phyloP scores from a whole-genome alignment of 306 rosid genomes.

The Cicer chorassanicum region DNA sequence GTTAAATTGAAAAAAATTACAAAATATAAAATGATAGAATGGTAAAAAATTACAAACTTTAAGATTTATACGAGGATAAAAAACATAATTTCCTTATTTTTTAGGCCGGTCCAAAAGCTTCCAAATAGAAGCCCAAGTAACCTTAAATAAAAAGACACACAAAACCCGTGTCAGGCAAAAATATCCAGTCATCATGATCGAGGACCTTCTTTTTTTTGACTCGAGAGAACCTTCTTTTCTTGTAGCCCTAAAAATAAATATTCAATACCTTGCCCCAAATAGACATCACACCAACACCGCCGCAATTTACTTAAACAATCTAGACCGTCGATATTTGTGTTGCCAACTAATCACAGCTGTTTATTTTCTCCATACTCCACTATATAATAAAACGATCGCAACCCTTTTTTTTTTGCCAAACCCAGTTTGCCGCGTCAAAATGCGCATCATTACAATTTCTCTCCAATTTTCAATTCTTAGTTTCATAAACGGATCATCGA shows the following conservation, averaged over 20 bases:
- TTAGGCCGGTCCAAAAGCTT: too few relatives aligned
- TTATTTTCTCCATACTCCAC: background rate
- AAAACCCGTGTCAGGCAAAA: background rate
- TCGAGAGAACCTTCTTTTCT: too few relatives aligned
- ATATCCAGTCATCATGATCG: background rate
- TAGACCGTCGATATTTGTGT: conserved; percentile 2
- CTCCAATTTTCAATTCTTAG: background rate
- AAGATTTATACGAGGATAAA: too few relatives aligned
- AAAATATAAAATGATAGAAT: too few relatives aligned
- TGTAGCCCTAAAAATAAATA: too few relatives aligned
- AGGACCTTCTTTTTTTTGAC: conserved; percentile 24
- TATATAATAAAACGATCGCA: background rate
- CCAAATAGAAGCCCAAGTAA: too few relatives aligned
- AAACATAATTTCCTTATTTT: too few relatives aligned
- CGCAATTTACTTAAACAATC: conserved; percentile 24
- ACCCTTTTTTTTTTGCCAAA: background rate
- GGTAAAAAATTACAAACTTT: too few relatives aligned
- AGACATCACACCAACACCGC: background rate
- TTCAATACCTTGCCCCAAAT: too few relatives aligned
- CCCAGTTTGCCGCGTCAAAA: background rate
- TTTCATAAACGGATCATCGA: background rate
- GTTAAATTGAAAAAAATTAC: too few relatives aligned
- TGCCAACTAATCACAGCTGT: conserved; percentile 29
- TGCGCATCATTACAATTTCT: background rate
- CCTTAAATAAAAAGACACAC: too few relatives aligned